These are phyloP conservation scores for Stephanodiscus minutulus DNA, from an alignment of 108 stramenopile genomes.

Conservation along the genomic window DNA sequence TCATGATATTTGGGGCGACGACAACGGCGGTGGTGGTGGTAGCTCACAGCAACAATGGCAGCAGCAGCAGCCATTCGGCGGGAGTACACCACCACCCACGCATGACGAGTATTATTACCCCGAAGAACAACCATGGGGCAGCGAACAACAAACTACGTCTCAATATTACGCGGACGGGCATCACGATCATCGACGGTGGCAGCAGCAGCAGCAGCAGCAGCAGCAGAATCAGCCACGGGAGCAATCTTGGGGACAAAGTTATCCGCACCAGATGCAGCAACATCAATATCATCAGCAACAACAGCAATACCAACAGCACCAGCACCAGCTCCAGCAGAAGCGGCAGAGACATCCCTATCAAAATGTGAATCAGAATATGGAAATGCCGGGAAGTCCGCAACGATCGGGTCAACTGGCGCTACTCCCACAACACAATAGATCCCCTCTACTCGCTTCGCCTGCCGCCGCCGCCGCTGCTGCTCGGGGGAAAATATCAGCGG, in stretches of 20 bases:
- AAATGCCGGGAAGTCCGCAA: background rate
- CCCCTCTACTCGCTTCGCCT: background rate
- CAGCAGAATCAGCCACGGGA: conserved; percentile 12
- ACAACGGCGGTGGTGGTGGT: background rate
- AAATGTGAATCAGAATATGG: conserved; percentile 4
- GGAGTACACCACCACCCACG: background rate
- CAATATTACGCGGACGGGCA: conserved; percentile 11
- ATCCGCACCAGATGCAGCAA: conserved; percentile 5
- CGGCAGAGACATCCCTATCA: conserved; percentile 8
- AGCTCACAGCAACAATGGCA: background rate
- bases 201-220: conserved; percentile 15
- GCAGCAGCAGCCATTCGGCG: background rate
- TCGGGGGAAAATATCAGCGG: conserved; percentile 13
- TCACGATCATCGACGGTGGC: conserved; percentile 7
- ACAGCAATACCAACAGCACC: background rate
- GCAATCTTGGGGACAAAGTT: conserved; percentile 1
- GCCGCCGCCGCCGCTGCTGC: background rate
- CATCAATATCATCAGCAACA: conserved; percentile 7
- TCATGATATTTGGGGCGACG: too few relatives aligned
- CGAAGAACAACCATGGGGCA: conserved; percentile 14
- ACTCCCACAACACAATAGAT: background rate
- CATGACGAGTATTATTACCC: too few relatives aligned
- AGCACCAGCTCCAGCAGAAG: conserved; percentile 4
- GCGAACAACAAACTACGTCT: conserved; percentile 16
- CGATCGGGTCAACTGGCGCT: conserved; percentile 17